Base-by-base conservation (phyloP, 2,329 filamentous ascomycete genomes). In the Calonectria fujianensis region DNA sequence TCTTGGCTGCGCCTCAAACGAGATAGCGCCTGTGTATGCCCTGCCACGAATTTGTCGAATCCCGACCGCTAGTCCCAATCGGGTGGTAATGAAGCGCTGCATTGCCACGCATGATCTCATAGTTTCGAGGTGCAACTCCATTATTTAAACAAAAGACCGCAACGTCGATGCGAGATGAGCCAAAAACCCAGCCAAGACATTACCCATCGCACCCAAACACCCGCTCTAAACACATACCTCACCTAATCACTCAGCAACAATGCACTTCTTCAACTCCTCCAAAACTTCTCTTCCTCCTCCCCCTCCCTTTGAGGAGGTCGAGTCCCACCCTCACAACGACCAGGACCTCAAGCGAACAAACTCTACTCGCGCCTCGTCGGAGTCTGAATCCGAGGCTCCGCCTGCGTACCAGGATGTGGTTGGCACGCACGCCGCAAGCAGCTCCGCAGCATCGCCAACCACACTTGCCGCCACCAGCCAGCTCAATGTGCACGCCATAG, bases 401-500 rank as follows among this genome's bases (percentile, higher is more conserved):
- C 66, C 66, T 20, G 27, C 66, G 10, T 69, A 69, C 66, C 31
- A 68, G 32, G 65, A 52, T 20, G 32, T 35, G 10, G 48, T 54
- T 16, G 11, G n/a, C 39, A 37, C 35, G 0, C 13, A 59, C 37
- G 7, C 51, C 27, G 66, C 37, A 16, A 57, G 66, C 51, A 32
- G 66, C 51, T 59, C 66, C 13, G 16, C 66, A 29, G 24, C 51
- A 24, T 32, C 51, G 18, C 20, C 51, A 11, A 48, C 14, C 11
- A 1, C 37, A 4, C 48, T 69, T 11, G 3, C 27, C 31, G 35
- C 66, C 16, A 69, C 66, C 0, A 69, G 37, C 31, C 66, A 69
- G 20, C 51, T 69, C 20, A 37, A 69, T 37, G 41, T 69, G 27
- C 66, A 69, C 24, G 66, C 66, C n/a, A 69, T 69, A 16, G 66